phyloP scores from a whole-genome alignment of 768 basidiomycete genomes.

The Mycena maculata region DNA sequence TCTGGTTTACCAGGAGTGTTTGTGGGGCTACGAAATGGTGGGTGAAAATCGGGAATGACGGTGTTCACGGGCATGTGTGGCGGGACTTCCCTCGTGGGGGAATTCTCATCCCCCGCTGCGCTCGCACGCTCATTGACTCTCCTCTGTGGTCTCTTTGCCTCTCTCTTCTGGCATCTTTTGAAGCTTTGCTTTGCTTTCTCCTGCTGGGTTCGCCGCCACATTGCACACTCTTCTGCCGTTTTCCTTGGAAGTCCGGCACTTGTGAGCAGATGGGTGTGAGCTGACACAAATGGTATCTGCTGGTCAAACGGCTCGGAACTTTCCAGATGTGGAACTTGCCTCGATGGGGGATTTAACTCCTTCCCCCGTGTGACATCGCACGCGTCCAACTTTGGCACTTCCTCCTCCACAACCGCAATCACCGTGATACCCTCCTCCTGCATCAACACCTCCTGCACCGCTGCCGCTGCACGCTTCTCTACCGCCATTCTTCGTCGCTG shows the following conservation, averaged over 20 bases:
- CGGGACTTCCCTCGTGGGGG: constrained; percentile 24
- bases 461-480: neutral
- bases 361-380: constrained; percentile 6
- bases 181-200: too few relatives aligned
- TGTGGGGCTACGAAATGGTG: neutral
- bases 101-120: constrained; percentile 24
- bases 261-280: neutral
- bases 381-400: neutral
- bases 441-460: too few relatives aligned
- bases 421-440: neutral
- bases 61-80: neutral
- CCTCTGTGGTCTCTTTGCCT: neutral
- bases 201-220: neutral
- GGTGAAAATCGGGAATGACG: neutral
- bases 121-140: constrained; percentile 1
- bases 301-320: neutral
- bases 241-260: neutral
- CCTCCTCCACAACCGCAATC: neutral
- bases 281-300: neutral
- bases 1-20: neutral
- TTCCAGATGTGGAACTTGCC: neutral
- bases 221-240: neutral
- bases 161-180: neutral
- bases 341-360: constrained; percentile 2
- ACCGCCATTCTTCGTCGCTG: neutral